Conservation (phyloP, 2,329 filamentous ascomycete species). For the Penicillium sp. region DNA sequence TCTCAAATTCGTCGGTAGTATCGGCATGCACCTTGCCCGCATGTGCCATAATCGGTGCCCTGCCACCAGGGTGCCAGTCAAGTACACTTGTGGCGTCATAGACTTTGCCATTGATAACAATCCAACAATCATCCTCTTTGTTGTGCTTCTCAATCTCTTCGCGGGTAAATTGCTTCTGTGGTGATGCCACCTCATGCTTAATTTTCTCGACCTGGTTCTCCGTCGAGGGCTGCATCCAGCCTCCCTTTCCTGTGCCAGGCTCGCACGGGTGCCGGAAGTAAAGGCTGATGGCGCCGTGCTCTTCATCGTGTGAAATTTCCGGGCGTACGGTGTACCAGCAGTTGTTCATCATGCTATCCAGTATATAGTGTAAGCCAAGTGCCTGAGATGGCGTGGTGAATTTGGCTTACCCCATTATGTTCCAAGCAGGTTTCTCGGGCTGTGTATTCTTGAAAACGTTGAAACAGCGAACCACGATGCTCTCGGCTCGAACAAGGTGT, state of each 20-base stretch:
- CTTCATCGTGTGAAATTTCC: not conserved
- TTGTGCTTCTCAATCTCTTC: slow-evolving; percentile 57
- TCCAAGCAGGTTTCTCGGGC: slow-evolving; percentile 50
- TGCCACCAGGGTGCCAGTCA: slow-evolving; percentile 54
- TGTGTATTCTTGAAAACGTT: slow-evolving; percentile 56
- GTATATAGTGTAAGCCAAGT: not conserved
- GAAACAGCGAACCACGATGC: slow-evolving; percentile 51
- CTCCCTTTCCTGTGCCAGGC: slow-evolving; percentile 45
- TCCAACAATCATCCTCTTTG: slow-evolving; percentile 53
- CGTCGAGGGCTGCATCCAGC: slow-evolving; percentile 55
- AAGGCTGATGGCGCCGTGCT: slow-evolving; percentile 21
- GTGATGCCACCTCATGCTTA: slow-evolving; percentile 48
- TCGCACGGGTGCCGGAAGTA: slow-evolving; percentile 53
- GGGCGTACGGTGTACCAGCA: slow-evolving; percentile 1
- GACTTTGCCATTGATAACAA: slow-evolving; percentile 55
- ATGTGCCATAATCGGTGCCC: slow-evolving; percentile 51
- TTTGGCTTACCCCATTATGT: slow-evolving; percentile 45
- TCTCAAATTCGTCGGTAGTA: slow-evolving; percentile 53
- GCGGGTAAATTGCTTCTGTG: slow-evolving; percentile 55
- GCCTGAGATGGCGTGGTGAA: not conserved
- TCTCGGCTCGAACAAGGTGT: slow-evolving; percentile 46
- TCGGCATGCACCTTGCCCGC: slow-evolving; percentile 53
- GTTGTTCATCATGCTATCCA: slow-evolving; percentile 1
- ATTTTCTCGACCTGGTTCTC: slow-evolving; percentile 49
- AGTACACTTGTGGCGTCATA: slow-evolving; percentile 54